Conservation (phyloP, 1,284 basidiomycete species). For the Meira nashicola region DNA sequence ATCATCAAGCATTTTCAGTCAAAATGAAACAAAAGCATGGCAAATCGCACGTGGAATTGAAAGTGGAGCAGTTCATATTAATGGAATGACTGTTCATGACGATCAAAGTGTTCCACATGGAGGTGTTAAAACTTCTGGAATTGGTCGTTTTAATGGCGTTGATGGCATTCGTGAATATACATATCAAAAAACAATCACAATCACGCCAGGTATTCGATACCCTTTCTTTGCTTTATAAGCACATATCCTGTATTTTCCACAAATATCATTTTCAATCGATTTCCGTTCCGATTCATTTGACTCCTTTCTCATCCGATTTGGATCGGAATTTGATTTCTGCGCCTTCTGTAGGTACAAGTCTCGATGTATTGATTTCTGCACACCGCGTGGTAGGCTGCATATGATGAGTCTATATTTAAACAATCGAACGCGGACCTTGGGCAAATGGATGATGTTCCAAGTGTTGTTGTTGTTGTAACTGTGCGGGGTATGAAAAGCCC, state of each 20-base stretch:
- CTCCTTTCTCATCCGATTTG: no score
- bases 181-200: conserved; percentile 14
- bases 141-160: conserved; percentile 18
- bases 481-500: no score
- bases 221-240: conserved; percentile 14
- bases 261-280: no score
- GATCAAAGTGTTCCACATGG: conserved; percentile 17
- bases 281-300: no score
- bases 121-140: conserved; percentile 15
- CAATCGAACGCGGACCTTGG: no score
- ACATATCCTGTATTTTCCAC: background rate
- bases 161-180: conserved; percentile 16
- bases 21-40: conserved; percentile 15
- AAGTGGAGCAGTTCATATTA: conserved; percentile 19
- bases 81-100: conserved; percentile 17
- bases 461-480: no score
- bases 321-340: no score
- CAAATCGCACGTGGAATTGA: conserved; percentile 14
- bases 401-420: no score
- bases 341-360: no score
- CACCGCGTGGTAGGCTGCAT: no score
- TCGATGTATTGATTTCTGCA: no score
- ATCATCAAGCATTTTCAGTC: conserved; percentile 9
- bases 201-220: conserved; percentile 7
- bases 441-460: no score